Percentiles rank a stretch among this genome's conserved stretches.
phyloP scores from a whole-genome alignment of 139 green algal genomes.

The Yamagishiella unicocca region DNA sequence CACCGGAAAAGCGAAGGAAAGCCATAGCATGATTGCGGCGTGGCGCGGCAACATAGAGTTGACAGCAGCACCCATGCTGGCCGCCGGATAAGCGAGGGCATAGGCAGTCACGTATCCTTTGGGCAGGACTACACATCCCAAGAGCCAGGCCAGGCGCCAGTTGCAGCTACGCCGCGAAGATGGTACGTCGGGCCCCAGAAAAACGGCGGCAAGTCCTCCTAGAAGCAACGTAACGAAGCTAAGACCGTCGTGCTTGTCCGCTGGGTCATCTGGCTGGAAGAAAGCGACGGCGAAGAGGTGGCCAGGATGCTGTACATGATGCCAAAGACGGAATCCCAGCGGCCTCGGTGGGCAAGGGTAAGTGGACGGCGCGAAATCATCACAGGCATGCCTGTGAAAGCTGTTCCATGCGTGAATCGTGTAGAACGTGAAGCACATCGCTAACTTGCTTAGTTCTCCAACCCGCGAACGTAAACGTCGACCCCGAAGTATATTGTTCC shows the following conservation, averaged over 20 bases:
- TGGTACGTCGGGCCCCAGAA: background rate
- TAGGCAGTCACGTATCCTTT: background rate
- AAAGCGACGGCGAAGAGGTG: background rate
- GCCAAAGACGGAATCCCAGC: background rate
- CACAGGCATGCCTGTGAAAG: background rate
- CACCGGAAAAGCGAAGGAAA: background rate
- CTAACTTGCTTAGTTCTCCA: background rate
- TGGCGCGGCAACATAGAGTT: background rate
- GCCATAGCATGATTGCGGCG: background rate
- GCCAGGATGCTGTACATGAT: background rate
- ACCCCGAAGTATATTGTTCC: too few species aligned
- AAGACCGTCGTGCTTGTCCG: background rate
- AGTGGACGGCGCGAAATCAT: background rate
- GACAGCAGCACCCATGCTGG: background rate
- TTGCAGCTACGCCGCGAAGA: background rate
- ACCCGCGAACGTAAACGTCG: background rate
- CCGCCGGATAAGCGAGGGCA: background rate
- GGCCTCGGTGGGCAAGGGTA: background rate
- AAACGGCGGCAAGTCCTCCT: background rate
- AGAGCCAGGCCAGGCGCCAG: constrained; percentile 7
- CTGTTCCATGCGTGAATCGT: background rate
- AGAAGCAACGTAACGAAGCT: background rate
- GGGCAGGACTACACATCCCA: background rate
- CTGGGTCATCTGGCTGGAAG: background rate
- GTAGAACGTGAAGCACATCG: background rate